Conservation (phyloP, 257 asterid genomes). For the Echium plantagineum region DNA sequence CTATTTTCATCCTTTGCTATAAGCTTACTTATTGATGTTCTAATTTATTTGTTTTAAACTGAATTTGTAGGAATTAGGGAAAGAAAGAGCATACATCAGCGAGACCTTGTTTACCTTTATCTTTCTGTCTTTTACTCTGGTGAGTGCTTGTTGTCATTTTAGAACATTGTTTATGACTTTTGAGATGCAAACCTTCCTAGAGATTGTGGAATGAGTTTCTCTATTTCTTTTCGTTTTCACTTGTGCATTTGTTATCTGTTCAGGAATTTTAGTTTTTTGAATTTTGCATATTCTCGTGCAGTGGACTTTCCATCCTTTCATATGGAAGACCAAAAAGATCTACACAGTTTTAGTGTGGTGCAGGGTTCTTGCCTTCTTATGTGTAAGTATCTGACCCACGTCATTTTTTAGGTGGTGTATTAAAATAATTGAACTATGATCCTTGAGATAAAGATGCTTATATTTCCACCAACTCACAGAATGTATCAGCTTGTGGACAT, state of each 20-base stretch:
- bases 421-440: not conserved
- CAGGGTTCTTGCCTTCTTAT: slow-evolving; percentile 89
- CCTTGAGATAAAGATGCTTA: too few species aligned
- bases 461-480: too few species aligned
- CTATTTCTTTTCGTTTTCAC: too few species aligned
- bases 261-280: not conserved
- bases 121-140: slow-evolving; percentile 73
- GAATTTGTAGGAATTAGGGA: slow-evolving; percentile 69
- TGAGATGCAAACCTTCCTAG: not conserved
- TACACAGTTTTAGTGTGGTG: slow-evolving; percentile 95
- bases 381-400: slow-evolving; percentile 40
- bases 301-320: slow-evolving; percentile 99
- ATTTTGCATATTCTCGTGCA: slow-evolving; percentile 32
- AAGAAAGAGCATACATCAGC: slow-evolving; percentile 73
- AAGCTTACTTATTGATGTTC: slow-evolving; percentile 4
- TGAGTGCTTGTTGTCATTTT: slow-evolving; percentile 24
- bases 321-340: slow-evolving; percentile 78
- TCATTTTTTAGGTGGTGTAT: not conserved
- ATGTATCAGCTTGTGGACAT: not conserved
- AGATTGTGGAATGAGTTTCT: not conserved
- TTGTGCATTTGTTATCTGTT: not conserved
- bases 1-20: not conserved
- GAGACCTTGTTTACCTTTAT: slow-evolving; percentile 72
- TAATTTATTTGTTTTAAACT: slow-evolving; percentile 15
- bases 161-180: not conserved